These are phyloP conservation scores for Trichocomaceae sp. DNA, from an alignment of 2,329 filamentous ascomycete species.

Conservation along the genomic window DNA sequence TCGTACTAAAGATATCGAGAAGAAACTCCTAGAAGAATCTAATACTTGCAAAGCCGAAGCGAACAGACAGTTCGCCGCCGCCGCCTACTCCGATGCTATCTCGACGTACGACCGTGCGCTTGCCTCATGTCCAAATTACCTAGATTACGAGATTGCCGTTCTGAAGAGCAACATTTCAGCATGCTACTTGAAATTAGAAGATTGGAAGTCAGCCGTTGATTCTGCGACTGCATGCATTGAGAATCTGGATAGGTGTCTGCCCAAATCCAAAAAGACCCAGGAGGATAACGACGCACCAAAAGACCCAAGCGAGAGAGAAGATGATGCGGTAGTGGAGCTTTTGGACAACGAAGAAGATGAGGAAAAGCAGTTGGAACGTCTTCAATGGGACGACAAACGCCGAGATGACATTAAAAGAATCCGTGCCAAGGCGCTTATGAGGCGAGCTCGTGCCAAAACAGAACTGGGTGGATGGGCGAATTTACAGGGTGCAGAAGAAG, in stretches of 20 bases:
- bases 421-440: conserved; percentile 73
- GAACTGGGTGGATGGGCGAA: conserved; percentile 72
- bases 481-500: conserved; percentile 69
- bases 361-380: conserved; percentile 37
- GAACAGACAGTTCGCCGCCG: conserved; percentile 69
- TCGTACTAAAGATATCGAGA: conserved; percentile 10
- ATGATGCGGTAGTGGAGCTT: conserved; percentile 43
- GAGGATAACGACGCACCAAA: conserved; percentile 29
- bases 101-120: conserved; percentile 76
- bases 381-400: conserved; percentile 41
- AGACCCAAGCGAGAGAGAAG: conserved; percentile 15
- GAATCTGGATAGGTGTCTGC: conserved; percentile 48
- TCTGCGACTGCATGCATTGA: conserved; percentile 68
- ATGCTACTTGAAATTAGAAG: conserved; percentile 74
- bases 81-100: conserved; percentile 70
- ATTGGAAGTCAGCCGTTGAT: conserved; percentile 77
- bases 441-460: conserved; percentile 65
- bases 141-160: conserved; percentile 82
- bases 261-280: conserved; percentile 40
- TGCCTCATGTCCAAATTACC: conserved; percentile 69
- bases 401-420: conserved; percentile 66
- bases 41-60: conserved; percentile 66
- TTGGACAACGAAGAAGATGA: conserved; percentile 34
- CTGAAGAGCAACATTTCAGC: conserved; percentile 83
- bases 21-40: conserved; percentile 65